Evolutionary conservation across 2,329 filamentous ascomycete genomes (phyloP), one percentile per base, ranked within the genome.

Genomic region (Microascus cirrosus): DNA sequence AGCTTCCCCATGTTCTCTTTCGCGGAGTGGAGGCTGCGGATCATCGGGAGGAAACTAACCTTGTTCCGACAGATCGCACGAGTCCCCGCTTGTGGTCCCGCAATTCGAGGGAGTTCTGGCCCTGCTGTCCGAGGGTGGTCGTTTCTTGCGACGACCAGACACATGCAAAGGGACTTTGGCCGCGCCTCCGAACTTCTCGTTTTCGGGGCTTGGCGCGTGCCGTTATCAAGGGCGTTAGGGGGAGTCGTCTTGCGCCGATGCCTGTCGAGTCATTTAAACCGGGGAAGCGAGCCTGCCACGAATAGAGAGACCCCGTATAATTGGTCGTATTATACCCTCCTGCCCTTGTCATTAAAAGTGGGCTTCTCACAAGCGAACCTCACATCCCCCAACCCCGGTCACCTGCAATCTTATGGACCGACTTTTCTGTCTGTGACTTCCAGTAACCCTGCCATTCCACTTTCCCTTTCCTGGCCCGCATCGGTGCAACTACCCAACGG

Each of bases 321-420:
- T 34, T 24, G 22, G 45, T 48, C 48, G 34, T 28, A 35, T 53
- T 57, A 57, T 57, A 57, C 45, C 55, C 55, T 28, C 22, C 52
- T 52, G 18, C 45, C 45, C 45, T 50, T 20, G 45, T 24, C 45
- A 50, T 50, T 50, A 50, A 24, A 45, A 50, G 45, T 50, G 45
- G 45, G 24, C 22, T 20, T 20, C 20, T 28, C 53, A 48, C 45
- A 57, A 57, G 55, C 55, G 55, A 57, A 45, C 45, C 45, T 53
- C n/a, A 20, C 48, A 25, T 22, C 24, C 48, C 53, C 48, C 32
- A 20, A 58, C 63, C 63, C 65, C 65, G 68, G 71, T 72, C 70
- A 64, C 65, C 66, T 65, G 71, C 69, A 75, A 75, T 77, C 71
- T 76, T 70, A 68, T 72, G 72, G 74, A 75, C 73, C 71, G 70